These are phyloP conservation scores for Apium graveolens DNA, from an alignment of 129 eudicot genomes.

Conservation along the genomic window DNA sequence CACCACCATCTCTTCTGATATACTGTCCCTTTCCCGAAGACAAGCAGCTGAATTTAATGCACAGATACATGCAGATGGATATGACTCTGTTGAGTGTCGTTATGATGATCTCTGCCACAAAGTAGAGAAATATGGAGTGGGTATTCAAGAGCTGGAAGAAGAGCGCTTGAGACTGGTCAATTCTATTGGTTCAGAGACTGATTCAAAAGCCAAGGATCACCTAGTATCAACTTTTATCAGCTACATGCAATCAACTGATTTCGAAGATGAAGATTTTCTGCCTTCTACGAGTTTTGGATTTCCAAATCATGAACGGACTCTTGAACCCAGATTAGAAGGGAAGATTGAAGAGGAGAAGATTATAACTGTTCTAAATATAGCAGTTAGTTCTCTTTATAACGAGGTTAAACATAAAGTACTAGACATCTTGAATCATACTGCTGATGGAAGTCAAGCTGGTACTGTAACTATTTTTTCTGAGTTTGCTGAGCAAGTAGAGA, in stretches of 20 bases:
- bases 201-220: conserved; percentile 58
- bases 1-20: conserved; percentile 59
- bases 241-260: conserved; percentile 49
- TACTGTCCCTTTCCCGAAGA: conserved; percentile 48
- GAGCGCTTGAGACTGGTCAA: conserved; percentile 60
- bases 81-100: conserved; percentile 37
- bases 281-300: conserved; percentile 19
- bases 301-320: conserved; percentile 27
- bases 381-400: conserved; percentile 54
- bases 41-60: conserved; percentile 78
- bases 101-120: conserved; percentile 71
- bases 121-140: conserved; percentile 66
- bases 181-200: conserved; percentile 69
- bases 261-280: conserved; percentile 13
- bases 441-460: conserved; percentile 37
- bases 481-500: conserved; percentile 83
- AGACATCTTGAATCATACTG: conserved; percentile 40
- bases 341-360: conserved; percentile 31
- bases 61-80: conserved; percentile 32
- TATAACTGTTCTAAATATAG: conserved; percentile 37
- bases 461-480: conserved; percentile 35
- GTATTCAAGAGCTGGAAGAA: conserved; percentile 71
- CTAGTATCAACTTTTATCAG: conserved; percentile 54
- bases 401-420: conserved; percentile 61
- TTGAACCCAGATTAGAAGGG: conserved; percentile 26